phyloP scores from a whole-genome alignment of 305 asterid genomes.

The Rubia occidens region DNA sequence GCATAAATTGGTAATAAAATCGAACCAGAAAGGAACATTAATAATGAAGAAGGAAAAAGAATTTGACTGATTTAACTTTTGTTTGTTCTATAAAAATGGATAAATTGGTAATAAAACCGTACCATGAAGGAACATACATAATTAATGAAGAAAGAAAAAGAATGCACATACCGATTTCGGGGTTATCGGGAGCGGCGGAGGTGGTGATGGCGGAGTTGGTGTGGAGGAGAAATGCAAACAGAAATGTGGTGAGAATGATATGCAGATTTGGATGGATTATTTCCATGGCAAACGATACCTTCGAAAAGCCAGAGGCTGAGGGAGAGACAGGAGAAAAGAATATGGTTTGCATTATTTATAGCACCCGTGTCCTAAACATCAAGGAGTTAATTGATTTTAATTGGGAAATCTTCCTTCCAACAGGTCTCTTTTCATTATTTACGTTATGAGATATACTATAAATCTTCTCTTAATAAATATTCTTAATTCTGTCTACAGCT shows the following conservation, averaged over 20 bases:
- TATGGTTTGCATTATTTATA: neutral
- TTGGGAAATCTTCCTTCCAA: neutral
- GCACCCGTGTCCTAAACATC: neutral
- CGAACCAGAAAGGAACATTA: neutral
- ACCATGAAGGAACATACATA: neutral
- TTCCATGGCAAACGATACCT: neutral
- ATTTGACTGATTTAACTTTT: too few species aligned
- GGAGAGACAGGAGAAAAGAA: neutral
- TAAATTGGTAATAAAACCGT: neutral
- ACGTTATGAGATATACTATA: neutral
- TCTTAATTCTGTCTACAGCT: neutral
- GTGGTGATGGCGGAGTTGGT: neutral
- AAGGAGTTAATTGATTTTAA: neutral
- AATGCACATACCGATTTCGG: neutral
- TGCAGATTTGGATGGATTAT: neutral
- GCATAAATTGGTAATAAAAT: neutral
- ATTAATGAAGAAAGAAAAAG: too few species aligned
- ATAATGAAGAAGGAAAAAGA: too few species aligned
- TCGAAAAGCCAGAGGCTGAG: neutral
- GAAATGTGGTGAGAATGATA: neutral
- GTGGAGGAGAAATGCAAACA: neutral
- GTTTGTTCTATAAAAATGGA: neutral
- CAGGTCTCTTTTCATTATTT: neutral
- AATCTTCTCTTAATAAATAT: neutral
- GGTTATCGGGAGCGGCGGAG: neutral